Base-by-base conservation (phyloP, 2,329 filamentous ascomycete species). In the Apiospora marii region DNA sequence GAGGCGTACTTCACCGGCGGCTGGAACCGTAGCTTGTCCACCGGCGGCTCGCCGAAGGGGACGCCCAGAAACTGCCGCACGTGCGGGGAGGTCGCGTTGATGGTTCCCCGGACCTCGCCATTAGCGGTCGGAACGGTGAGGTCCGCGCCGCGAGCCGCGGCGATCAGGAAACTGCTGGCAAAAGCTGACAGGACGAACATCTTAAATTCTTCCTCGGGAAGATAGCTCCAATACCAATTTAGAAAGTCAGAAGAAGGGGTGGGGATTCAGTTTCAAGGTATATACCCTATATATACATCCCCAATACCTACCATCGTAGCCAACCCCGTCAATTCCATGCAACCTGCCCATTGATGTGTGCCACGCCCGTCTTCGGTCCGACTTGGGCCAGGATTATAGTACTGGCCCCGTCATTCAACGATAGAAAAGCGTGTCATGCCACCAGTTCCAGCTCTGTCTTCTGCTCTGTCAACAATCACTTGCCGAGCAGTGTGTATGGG, bases 11-110 rank as follows among this genome's bases (percentile, higher is more conserved):
- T 76, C 6, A 81, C 79, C 3, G 82, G 80, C 0, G 83, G 80
- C 51, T 80, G 78, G 75, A 83, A 84, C 13, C 90, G 85, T 67
- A 90, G 82, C 71, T 85, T 79, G 0, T 85, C 87, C 27, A 88
- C 80, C 0, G 89, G 89, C 43, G 89, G 86, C 72, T 88, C 84
- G 2, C 88, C 89, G 76, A 87, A 91, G 0, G 89, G 89, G 10
- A 92, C 81, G 34, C 80, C 82, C 22, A 82, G 78, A 72, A 80
- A 79, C 51, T 79, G 77, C 27, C 77, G 78, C 7, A 80, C 77
- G 7, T 73, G 75, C 22, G 71, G 72, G 48, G 75, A 49, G 74
- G 73, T 34, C 46, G 58, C 43, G 75, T 77, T 72, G 74, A 76
- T 37, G 74, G 72, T n/a, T 75, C 78, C 49, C 73, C 76, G 49